Evolutionary conservation across 176 grass and related monocot genomes (phyloP), one percentile per base, ranked within the genome.

Genomic region (Eragrostis nindensis): DNA sequence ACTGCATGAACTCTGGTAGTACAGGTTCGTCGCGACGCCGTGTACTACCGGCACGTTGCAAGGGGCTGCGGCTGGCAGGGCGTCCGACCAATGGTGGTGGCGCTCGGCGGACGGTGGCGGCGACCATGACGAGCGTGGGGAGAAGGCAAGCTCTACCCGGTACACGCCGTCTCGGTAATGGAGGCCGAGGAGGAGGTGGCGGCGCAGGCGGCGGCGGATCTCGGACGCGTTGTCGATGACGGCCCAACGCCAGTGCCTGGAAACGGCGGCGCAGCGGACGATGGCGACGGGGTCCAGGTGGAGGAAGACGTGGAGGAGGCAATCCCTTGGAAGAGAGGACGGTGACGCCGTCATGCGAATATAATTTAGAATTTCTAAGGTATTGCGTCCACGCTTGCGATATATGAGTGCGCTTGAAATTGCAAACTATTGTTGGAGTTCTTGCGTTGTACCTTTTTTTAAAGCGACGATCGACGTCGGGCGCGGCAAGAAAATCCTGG

Each of bases 241-340:
- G 49, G n/a, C 49, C 38, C 22, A 38, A 11, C 39, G 78, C 66
- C 78, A 59, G 17, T 70, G 24, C 66, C 24, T 56, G 1, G 38
- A 70, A 1, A 70, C 49, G 15, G 78, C 49, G 78, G 22, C 66
- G 66, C 67, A 81, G 6, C 66, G 66, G 53, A 36, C 9, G 11
- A 44, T 60, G 6, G 38, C 32, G 1, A 74, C 17, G 0, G 40
- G 78, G 24, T 70, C 24, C 11, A 70, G 52, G 8, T 11, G 3
- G 50, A 60, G 16, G 39, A 80, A 70, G 22, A 80, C 78, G 50
- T 81, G 78, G 13, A 81, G 30, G 65, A 80, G 78, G 38, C 50
- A 42, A n/a, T 70, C 78, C 38, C 7, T 43, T 16, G 64, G 14
- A 8, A 56, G 65, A 15, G 38, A 11, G 8, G 2, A 24, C 43